Evolutionary conservation across 805 yeast species (phyloP), one percentile per base, ranked within the genome.

Genomic region (Saccharomyces mikatae): DNA sequence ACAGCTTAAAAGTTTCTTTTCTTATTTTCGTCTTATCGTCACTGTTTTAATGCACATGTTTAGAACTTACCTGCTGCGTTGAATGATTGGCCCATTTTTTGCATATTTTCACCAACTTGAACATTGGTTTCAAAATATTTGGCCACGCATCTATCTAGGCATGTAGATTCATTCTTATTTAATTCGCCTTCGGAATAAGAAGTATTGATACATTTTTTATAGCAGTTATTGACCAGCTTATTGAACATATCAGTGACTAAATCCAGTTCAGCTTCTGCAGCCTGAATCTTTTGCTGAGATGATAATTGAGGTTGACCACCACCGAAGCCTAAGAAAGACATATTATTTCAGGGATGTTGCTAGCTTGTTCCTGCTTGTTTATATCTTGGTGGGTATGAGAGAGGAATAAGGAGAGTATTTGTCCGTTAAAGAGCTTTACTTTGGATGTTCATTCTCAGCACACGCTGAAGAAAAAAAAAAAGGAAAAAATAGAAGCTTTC

Each of bases 171-270:
- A 62, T 77, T 82, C 75, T 87, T 88, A 74, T 77, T 80, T 58
- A 91, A 76, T 26, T 84, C 90, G 54, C 89, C 86, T 52, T 88
- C 91, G 52, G 72, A 63, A 75, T 90, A 91, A 52, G 75, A 64
- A 59, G 75, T 76, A 52, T 71, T 78, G 69, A 90, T 86, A 76
- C 98, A 91, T 75, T 91, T 91, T 62, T 75, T 72, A 73, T 91
- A 94, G 71, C 98, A 91, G 62, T 89, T 86, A 65, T 86, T 91
- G 26, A 90, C 95, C 65, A 91, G 77, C 66, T 84, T 80, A 81
- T 92, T 92, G 82, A 92, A 92, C 97, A 92, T 90, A 63, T 94
- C 96, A 44, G 97, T 91, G 63, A 92, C 96, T 84, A 94, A 86
- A 72, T 92, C 99, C 62, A 92, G 80, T 74, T 92, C 99, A 55